Conservation (phyloP, 1,139 yeast genomes). For the Suhomyces taliae region DNA sequence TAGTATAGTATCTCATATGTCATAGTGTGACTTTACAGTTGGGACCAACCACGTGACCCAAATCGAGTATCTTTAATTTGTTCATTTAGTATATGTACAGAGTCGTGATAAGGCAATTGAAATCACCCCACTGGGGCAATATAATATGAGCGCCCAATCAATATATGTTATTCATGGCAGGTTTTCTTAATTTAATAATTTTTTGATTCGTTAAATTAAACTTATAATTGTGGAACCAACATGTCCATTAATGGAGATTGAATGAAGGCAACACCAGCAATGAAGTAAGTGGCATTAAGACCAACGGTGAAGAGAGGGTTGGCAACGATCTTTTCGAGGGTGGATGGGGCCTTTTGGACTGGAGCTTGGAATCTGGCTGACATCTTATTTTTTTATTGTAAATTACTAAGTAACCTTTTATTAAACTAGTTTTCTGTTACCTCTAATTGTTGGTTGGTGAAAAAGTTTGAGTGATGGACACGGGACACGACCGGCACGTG, state of each 20-base stretch:
- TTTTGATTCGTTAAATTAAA: no score
- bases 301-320: constrained; percentile 66
- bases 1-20: no score
- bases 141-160: no score
- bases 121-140: no score
- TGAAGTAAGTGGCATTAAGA: constrained; percentile 62
- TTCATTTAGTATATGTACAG: no score
- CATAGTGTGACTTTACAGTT: no score
- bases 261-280: constrained; percentile 71
- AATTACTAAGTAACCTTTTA: background rate
- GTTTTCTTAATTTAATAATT: no score
- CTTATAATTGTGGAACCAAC: constrained; percentile 71
- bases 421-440: background rate
- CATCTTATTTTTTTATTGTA: constrained; percentile 10
- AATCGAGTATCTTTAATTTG: no score
- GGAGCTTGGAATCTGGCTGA: constrained; percentile 20
- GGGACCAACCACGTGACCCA: no score
- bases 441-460: constrained; percentile 2
- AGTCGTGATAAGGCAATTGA: no score
- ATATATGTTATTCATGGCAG: no score
- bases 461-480: constrained; percentile 2
- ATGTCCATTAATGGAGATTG: constrained; percentile 80
- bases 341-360: constrained; percentile 29
- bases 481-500: background rate
- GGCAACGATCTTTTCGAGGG: constrained; percentile 52